A percentile compares a stretch with the other conserved stretches of the same genome.
Conservation (phyloP, 208 protist species). For the Acanthamoeba castellanii region DNA sequence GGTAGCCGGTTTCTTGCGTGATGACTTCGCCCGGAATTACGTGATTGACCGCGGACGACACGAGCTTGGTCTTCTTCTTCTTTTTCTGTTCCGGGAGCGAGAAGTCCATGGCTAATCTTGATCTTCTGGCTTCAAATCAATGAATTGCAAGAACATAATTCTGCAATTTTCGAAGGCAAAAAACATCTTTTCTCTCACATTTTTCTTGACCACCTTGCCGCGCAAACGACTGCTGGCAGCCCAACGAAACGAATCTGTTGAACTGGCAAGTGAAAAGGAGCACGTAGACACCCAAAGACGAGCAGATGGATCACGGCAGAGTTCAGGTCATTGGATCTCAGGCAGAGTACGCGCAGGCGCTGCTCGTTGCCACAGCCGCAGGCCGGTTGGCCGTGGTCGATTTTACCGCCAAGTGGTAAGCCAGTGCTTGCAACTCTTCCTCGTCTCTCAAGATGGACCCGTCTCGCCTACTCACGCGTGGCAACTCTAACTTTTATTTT, state of each 20-base stretch:
- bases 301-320: slow-evolving; percentile 22
- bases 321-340: slow-evolving; percentile 34
- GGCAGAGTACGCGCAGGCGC: slow-evolving; percentile 23
- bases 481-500: neutral
- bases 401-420: slow-evolving; percentile 83
- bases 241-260: neutral
- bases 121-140: neutral
- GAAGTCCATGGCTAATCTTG: neutral
- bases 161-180: no score
- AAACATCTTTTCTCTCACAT: neutral
- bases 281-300: neutral
- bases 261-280: neutral
- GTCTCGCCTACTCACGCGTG: neutral
- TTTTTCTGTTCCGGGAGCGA: neutral
- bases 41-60: neutral
- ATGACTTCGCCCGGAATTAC: slow-evolving; percentile 70
- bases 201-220: neutral
- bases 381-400: slow-evolving; percentile 83
- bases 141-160: neutral
- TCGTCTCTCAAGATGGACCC: neutral
- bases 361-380: slow-evolving; percentile 54
- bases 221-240: neutral
- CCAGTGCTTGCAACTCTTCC: neutral
- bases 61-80: slow-evolving; percentile 55
- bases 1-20: slow-evolving; percentile 47